Evolutionary conservation across 1,284 basidiomycete genomes (phyloP), one percentile per base, ranked within the genome.

Genomic region (Cerioporus squamosus): DNA sequence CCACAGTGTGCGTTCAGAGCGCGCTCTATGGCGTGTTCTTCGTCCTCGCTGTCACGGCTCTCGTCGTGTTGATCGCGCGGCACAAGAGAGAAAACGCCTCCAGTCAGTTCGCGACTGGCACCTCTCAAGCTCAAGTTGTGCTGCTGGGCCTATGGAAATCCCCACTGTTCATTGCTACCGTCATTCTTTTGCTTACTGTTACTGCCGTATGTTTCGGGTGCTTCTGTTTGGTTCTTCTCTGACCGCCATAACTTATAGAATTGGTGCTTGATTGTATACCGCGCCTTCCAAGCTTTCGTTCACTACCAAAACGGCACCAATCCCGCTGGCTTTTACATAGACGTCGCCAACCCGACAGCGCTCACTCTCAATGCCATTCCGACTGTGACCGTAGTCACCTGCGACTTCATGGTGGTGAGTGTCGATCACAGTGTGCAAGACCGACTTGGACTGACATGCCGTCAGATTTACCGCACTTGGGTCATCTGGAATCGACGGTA

Each of bases 401-500:
- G 42, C 20, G 57, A 59, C 29, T 24, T 20, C 15, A 53, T 59
- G 46, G 24, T 59, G 12, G 57, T 54, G 8, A 49, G 57, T 50
- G 4, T 7, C 14, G 22, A 5, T 7, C 22, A 15, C 15, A 23
- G 5, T 15, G 22, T 15, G 22, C 10, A 10, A 10, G 29, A 10
- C n/a, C 5, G 29, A 5, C 29, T 29, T 29, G 29, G 5, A 29
- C 29, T 31, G 12, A 46, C 17, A 18, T 17, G 2, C 8, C 9
- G 26, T n/a, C 22, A 46, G 44, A 46, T 29, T 17, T 46, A 46
- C 15, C 44, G 44, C 17, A 46, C 44, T 31, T 46, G 44, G 44
- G 26, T 46, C 26, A 29, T 46, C 17, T 46, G 44, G 44, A 46
- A 46, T 18, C 26, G 44, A 24, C 15, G 22, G 14, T n/a, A 20